Conservation (phyloP, 2,329 filamentous ascomycete species). For the Westerdykella sp. region DNA sequence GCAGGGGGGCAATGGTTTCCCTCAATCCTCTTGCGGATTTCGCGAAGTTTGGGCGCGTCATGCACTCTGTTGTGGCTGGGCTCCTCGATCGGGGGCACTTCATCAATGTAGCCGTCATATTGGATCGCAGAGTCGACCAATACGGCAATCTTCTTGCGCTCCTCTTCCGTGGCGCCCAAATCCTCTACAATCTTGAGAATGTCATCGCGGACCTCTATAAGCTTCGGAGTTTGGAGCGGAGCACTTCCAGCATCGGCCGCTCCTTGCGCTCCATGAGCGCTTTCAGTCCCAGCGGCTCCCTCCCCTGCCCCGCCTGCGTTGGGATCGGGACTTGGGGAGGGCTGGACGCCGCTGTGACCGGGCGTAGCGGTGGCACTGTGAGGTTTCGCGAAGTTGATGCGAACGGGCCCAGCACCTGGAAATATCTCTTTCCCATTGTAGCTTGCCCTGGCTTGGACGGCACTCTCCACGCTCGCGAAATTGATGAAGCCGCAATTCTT, state of each 20-base stretch:
- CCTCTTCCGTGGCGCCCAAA: slow-evolving; percentile 78
- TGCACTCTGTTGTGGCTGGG: slow-evolving; percentile 83
- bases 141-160: slow-evolving; percentile 63
- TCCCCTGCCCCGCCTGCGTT: slow-evolving; percentile 43
- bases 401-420: slow-evolving; percentile 86
- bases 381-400: slow-evolving; percentile 96
- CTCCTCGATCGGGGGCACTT: slow-evolving; percentile 85
- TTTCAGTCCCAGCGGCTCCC: slow-evolving; percentile 41
- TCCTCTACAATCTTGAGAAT: slow-evolving; percentile 81
- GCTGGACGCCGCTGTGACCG: slow-evolving; percentile 78
- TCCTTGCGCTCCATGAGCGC: slow-evolving; percentile 27
- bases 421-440: slow-evolving; percentile 98
- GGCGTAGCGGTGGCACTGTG: slow-evolving; percentile 84
- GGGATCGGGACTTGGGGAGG: slow-evolving; percentile 85
- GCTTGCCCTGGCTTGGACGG: slow-evolving; percentile 76
- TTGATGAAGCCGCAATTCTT: slow-evolving; percentile 99
- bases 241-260: slow-evolving; percentile 43
- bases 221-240: slow-evolving; percentile 62
- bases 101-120: slow-evolving; percentile 65
- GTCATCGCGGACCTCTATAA: slow-evolving; percentile 73
- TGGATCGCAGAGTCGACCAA: slow-evolving; percentile 72
- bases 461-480: slow-evolving; percentile 86
- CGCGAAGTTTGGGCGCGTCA: slow-evolving; percentile 87
- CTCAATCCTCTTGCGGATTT: slow-evolving; percentile 96
- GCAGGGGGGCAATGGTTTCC: slow-evolving; percentile 79